A percentile compares a stretch with the other conserved stretches of the same genome.
Conservation (phyloP, 2,329 filamentous ascomycete genomes). For the Cryphonectria japonica region DNA sequence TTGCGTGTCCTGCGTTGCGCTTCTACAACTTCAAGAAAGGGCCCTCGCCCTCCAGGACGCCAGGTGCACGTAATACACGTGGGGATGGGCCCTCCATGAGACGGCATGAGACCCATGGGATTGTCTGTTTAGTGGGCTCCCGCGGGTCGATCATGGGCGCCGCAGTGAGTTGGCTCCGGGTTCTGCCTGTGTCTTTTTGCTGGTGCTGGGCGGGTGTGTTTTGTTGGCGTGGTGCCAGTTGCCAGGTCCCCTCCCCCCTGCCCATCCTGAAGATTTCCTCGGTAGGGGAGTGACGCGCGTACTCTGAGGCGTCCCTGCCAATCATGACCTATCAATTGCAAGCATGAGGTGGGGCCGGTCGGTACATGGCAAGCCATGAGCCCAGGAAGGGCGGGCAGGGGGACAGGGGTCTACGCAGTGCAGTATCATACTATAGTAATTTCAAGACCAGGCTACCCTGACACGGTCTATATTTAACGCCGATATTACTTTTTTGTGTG, state of each 20-base stretch:
- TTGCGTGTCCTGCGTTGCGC: constrained; percentile 25
- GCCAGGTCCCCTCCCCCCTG: neutral
- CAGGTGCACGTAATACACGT: constrained; percentile 24
- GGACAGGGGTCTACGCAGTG: neutral
- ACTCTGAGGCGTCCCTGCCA: constrained; percentile 23
- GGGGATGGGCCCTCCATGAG: constrained; percentile 7
- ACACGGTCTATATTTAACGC: constrained; percentile 23
- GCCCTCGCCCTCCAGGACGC: constrained; percentile 1
- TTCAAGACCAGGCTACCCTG: constrained; percentile 1
- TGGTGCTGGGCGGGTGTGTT: neutral
- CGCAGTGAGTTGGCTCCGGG: neutral
- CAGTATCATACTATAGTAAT: neutral
- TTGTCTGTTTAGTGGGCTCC: constrained; percentile 1
- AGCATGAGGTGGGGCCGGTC: constrained; percentile 17
- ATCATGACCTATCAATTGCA: constrained; percentile 24
- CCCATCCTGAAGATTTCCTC: neutral
- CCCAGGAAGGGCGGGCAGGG: neutral
- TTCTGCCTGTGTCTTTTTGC: neutral
- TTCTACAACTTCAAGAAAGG: neutral
- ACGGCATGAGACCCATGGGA: neutral
- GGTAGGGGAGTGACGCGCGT: constrained; percentile 26
- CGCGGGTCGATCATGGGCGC: neutral
- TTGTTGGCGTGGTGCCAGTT: neutral
- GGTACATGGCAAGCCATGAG: constrained; percentile 4
- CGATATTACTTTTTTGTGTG: neutral